Base-by-base conservation (phyloP, 768 basidiomycete species). In the Cytidiella melzeri region DNA sequence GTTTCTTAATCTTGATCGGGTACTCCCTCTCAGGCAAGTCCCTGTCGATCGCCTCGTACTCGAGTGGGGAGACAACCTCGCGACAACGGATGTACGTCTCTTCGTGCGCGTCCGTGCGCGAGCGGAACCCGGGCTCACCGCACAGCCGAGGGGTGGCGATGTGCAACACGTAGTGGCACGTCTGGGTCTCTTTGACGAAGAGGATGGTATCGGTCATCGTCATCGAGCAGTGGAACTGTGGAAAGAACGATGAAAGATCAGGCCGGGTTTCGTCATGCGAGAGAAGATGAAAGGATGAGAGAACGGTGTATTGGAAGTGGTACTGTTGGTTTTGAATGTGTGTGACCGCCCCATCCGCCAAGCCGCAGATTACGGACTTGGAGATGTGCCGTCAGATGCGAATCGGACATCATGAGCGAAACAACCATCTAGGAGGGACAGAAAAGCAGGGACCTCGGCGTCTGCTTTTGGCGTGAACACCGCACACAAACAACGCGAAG, bases 61-160 rank as follows among this genome's bases (percentile, higher is more conserved):
- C 63, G 12, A 55, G 50, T 15, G 59, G 43, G 45, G 53, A 47
- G 41, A 92, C 73, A 54, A 93, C 74, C 66, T 91, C 81, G 41
- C 91, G 83, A 66, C 91, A 93, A 49, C 81, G 81, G 59, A 92
- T 83, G 58, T 75, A 68, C 10, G 82, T 73, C 57, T 90, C 86
- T 45, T 81, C 80, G 43, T 73, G 75, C 34, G 74, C 69, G 55
- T 88, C 83, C 41, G 75, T 75, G 26, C 73, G 79, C 48, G 88
- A 87, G 65, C 79, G 86, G 73, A 99, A 98, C 10, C 93, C 90
- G 15, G 93, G 93, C 58, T 95, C 86, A 51, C 84, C 81, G 62
- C 96, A 98, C 18, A 99, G 75, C 48, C 92, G 87, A 27, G 96
- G 94, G 0, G 95, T 96, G 64, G 97, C 88, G 50, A 98, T 83